A percentile compares a stretch with the other conserved stretches of the same genome.
phyloP scores from a whole-genome alignment of 495 filamentous ascomycete genomes.

The Xylaria acuta region DNA sequence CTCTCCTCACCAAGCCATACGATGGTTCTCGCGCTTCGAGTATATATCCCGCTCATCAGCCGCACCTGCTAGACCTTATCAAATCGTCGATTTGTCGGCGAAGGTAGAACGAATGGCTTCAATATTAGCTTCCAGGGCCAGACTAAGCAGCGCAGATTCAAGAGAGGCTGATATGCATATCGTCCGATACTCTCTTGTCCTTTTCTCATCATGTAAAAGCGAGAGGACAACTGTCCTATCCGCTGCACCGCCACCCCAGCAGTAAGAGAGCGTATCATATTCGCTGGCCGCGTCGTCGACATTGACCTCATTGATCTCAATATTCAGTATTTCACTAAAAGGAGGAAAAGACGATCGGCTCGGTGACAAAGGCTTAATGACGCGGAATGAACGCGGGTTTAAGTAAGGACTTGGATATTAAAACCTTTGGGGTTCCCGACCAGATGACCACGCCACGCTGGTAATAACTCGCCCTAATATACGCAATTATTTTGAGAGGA shows the following conservation, averaged over 20 bases:
- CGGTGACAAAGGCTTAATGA: slow-evolving; percentile 2
- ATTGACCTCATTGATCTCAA: slow-evolving; percentile 12
- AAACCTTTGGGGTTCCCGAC: not conserved
- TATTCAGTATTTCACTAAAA: slow-evolving; percentile 13
- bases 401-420: slow-evolving; percentile 1
- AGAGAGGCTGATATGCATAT: slow-evolving; percentile 19
- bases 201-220: not conserved
- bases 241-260: not conserved
- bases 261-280: slow-evolving; percentile 23
- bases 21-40: slow-evolving; percentile 1
- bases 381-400: slow-evolving; percentile 10
- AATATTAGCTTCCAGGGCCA: not conserved
- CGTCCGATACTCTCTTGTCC: not conserved
- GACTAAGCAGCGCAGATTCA: slow-evolving; percentile 17
- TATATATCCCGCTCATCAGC: slow-evolving; percentile 15
- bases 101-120: slow-evolving; percentile 10
- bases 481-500: not conserved
- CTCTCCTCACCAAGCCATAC: slow-evolving; percentile 16
- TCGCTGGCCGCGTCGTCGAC: not conserved
- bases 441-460: not conserved
- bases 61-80: slow-evolving; percentile 22
- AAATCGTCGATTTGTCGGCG: slow-evolving; percentile 10
- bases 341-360: not conserved
- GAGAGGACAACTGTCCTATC: slow-evolving; percentile 5
- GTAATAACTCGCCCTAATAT: not conserved